Percentiles rank a stretch among this genome's conserved stretches.
Conservation (phyloP, 2,329 filamentous ascomycete species). For the Phoma sp. region DNA sequence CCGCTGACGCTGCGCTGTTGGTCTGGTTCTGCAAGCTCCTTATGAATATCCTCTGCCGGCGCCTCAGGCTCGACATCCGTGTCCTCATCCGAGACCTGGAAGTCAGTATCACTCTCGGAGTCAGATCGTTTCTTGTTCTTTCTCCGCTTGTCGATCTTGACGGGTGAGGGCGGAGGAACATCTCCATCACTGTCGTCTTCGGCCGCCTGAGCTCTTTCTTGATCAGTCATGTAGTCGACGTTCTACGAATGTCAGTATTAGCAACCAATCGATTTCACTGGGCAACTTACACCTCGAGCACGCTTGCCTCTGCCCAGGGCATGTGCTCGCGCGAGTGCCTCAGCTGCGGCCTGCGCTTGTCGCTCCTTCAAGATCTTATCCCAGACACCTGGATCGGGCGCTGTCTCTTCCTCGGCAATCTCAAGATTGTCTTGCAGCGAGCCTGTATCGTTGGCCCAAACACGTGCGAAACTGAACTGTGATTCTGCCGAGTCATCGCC, state of each 20-base stretch:
- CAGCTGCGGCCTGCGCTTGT: conserved; percentile 76
- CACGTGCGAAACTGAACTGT: conserved; percentile 85
- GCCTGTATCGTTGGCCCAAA: conserved; percentile 86
- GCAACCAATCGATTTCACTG: background rate
- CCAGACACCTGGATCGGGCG: conserved; percentile 77
- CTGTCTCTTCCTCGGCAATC: conserved; percentile 59
- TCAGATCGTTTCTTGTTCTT: conserved; percentile 38
- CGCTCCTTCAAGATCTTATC: conserved; percentile 86
- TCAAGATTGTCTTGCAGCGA: conserved; percentile 69
- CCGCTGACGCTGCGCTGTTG: background rate
- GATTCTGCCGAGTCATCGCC: conserved; percentile 72
- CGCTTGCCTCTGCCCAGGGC: conserved; percentile 86
- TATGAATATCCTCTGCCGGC: background rate
- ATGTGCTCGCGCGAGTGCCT: conserved; percentile 70
- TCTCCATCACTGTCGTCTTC: conserved; percentile 28
- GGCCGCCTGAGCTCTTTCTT: conserved; percentile 21
- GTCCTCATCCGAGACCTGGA: conserved; percentile 48
- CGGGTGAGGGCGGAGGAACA: conserved; percentile 31
- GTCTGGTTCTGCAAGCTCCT: background rate
- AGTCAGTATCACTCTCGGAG: conserved; percentile 58
- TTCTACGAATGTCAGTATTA: conserved; percentile 30
- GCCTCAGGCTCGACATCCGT: conserved; percentile 22
- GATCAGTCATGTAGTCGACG: conserved; percentile 56
- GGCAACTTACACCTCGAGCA: conserved; percentile 61
- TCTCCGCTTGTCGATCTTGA: conserved; percentile 38